Evolutionary conservation across 495 filamentous ascomycete genomes (phyloP).

Genomic region (Penicillium maclennaniae): DNA sequence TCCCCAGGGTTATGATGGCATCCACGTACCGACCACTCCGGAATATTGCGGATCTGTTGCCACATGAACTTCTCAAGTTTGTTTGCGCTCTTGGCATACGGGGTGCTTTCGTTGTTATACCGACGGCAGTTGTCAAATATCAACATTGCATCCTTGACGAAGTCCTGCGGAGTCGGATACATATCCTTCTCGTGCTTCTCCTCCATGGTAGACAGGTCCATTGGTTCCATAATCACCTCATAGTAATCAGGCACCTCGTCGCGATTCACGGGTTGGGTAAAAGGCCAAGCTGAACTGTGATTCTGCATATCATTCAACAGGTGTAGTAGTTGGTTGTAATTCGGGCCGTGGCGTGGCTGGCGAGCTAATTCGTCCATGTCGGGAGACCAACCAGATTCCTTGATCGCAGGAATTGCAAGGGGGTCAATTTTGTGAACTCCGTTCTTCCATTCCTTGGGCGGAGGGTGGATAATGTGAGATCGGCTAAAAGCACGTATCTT

Average conservation of each 20-base stretch:
- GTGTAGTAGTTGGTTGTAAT: slow-evolving; percentile 89
- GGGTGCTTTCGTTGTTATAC: slow-evolving; percentile 94
- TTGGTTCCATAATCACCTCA: slow-evolving; percentile 95
- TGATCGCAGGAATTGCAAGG: slow-evolving; percentile 75
- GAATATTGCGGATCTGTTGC: slow-evolving; percentile 84
- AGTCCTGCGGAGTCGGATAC: slow-evolving; percentile 88
- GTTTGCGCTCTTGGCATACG: slow-evolving; percentile 93
- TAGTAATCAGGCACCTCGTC: slow-evolving; percentile 98
- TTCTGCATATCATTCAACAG: slow-evolving; percentile 95
- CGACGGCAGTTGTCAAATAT: slow-evolving; percentile 93
- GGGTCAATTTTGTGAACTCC: slow-evolving; percentile 70
- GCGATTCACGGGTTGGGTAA: slow-evolving; percentile 86
- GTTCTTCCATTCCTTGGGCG: slow-evolving; percentile 82
- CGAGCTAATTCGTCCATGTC: slow-evolving; percentile 97
- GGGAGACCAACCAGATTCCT: slow-evolving; percentile 87
- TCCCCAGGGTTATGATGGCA: background rate
- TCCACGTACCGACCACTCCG: slow-evolving; percentile 83
- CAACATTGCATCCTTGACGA: slow-evolving; percentile 83
- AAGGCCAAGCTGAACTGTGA: slow-evolving; percentile 87
- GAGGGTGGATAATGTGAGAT: slow-evolving; percentile 79
- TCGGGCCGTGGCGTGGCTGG: slow-evolving; percentile 94
- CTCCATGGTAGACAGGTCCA: slow-evolving; percentile 97
- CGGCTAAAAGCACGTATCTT: slow-evolving; percentile 92
- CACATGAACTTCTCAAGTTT: slow-evolving; percentile 98
- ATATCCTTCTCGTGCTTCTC: slow-evolving; percentile 89